These are phyloP conservation scores for Strigomonas oncopelti DNA, from an alignment of 208 protist species.

Conservation along the genomic window DNA sequence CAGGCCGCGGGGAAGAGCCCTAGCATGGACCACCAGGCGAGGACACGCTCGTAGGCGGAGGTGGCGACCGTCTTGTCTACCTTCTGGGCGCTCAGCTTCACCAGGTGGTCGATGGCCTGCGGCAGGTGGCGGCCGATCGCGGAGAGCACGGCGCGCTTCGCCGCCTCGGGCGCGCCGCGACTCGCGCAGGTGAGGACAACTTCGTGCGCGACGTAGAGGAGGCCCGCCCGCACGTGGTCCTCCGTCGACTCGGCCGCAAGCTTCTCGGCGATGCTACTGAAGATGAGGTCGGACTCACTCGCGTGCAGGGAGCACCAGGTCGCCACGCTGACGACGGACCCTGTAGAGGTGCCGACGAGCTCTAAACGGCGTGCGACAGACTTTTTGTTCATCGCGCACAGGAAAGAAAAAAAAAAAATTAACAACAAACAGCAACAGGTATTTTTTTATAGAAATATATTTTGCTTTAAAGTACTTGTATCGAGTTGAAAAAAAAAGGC, in stretches of 20 bases:
- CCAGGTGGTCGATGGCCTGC: constrained; percentile 36
- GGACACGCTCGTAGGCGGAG: constrained; percentile 42
- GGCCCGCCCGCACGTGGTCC: constrained; percentile 42
- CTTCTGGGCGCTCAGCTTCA: constrained; percentile 18
- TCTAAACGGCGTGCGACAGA: constrained; percentile 59
- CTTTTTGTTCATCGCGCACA: constrained; percentile 74
- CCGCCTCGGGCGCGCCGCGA: constrained; percentile 54
- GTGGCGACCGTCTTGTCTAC: constrained; percentile 34
- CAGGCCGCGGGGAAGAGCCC: constrained; percentile 74
- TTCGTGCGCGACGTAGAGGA: constrained; percentile 84
- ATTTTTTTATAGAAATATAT: background rate
- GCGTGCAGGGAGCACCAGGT: constrained; percentile 86
- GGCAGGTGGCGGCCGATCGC: constrained; percentile 54
- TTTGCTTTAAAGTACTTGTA: too few species aligned
- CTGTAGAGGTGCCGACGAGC: constrained; percentile 63
- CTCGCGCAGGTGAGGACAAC: constrained; percentile 72
- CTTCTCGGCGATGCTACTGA: constrained; percentile 50
- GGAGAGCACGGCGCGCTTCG: constrained; percentile 53
- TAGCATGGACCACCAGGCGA: constrained; percentile 73
- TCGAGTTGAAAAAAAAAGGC: too few species aligned
- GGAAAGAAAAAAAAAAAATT: too few species aligned
- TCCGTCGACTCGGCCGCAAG: constrained; percentile 45
- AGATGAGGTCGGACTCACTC: constrained; percentile 59
- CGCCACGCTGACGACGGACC: constrained; percentile 76
- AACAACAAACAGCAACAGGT: too few species aligned